Evolutionary conservation across 441 rosid genomes (phyloP).

Genomic region (Bocquillonia castaneifolia): DNA sequence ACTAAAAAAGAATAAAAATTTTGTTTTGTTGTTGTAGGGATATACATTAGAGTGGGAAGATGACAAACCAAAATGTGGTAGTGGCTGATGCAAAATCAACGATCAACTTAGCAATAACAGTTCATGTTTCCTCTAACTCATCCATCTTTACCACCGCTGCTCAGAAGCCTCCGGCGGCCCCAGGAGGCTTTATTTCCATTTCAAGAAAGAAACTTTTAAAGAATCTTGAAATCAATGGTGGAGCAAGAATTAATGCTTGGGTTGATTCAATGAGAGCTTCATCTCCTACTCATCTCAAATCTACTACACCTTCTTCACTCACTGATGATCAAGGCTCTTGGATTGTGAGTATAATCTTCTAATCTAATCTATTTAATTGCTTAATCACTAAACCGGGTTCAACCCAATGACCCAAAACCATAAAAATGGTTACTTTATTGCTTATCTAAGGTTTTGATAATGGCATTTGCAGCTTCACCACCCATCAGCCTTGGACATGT

Average conservation of each 20-base stretch:
- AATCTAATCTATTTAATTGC: too few species aligned
- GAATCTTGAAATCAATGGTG: slow-evolving; percentile 62
- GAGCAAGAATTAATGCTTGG: slow-evolving; percentile 64
- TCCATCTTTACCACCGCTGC: slow-evolving; percentile 38
- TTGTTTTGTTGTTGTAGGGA: slow-evolving; percentile 20
- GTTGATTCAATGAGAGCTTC: slow-evolving; percentile 87
- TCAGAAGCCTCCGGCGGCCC: slow-evolving; percentile 73
- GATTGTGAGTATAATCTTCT: slow-evolving; percentile 66
- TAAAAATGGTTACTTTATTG: too few species aligned
- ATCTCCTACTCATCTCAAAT: slow-evolving; percentile 74
- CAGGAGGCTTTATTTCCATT: slow-evolving; percentile 47
- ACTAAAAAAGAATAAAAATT: neutral
- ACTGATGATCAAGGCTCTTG: slow-evolving; percentile 47
- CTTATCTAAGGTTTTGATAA: too few species aligned
- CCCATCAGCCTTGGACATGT: slow-evolving; percentile 82
- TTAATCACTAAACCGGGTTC: neutral
- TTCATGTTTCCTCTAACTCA: slow-evolving; percentile 36
- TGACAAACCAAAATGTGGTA: slow-evolving; percentile 69
- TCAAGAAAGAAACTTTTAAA: slow-evolving; percentile 51
- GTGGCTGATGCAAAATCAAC: slow-evolving; percentile 44
- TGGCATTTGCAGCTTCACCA: slow-evolving; percentile 43
- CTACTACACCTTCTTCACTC: slow-evolving; percentile 41
- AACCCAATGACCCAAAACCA: neutral
- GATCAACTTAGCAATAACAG: slow-evolving; percentile 35
- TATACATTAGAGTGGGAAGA: slow-evolving; percentile 22